Percentiles rank a stretch among this genome's conserved stretches.
phyloP scores from a whole-genome alignment of 2,329 filamentous ascomycete genomes.

The Diaporthe sp. region DNA sequence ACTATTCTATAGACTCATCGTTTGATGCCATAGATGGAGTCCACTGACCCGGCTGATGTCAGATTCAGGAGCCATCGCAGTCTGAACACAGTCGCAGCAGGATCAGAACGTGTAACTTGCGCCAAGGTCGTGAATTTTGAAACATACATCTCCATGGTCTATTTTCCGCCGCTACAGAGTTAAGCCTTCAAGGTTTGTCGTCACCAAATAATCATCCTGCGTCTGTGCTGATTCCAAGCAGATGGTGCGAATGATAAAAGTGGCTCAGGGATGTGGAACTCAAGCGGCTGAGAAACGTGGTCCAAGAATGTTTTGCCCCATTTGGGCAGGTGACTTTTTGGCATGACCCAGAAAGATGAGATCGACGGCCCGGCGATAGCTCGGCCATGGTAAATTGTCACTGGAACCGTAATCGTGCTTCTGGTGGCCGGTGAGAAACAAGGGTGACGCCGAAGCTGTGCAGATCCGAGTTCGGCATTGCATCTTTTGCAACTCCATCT shows the following conservation, averaged over 20 bases:
- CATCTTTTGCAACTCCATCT: not conserved
- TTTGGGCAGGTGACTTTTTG: not conserved
- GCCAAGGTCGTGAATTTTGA: not conserved
- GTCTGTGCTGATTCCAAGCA: not conserved
- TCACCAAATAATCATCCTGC: no score
- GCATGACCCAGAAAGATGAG: not conserved
- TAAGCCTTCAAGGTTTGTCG: not conserved
- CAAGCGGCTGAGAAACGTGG: constrained; percentile 17
- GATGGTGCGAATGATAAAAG: not conserved
- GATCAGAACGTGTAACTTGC: not conserved
- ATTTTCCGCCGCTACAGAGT: not conserved
- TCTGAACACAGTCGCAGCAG: not conserved
- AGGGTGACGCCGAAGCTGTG: not conserved
- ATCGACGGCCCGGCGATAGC: constrained; percentile 17
- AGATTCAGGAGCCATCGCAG: not conserved
- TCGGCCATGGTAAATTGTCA: not conserved
- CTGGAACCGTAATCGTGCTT: not conserved
- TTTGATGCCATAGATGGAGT: not conserved
- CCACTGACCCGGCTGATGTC: not conserved
- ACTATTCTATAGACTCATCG: not conserved
- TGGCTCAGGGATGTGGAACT: not conserved
- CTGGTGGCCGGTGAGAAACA: not conserved
- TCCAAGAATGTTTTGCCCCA: not conserved
- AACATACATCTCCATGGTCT: not conserved
- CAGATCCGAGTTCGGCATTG: constrained; percentile 2